Evolutionary conservation across 139 green algal species (phyloP).

Genomic region (Choricystis sp.): DNA sequence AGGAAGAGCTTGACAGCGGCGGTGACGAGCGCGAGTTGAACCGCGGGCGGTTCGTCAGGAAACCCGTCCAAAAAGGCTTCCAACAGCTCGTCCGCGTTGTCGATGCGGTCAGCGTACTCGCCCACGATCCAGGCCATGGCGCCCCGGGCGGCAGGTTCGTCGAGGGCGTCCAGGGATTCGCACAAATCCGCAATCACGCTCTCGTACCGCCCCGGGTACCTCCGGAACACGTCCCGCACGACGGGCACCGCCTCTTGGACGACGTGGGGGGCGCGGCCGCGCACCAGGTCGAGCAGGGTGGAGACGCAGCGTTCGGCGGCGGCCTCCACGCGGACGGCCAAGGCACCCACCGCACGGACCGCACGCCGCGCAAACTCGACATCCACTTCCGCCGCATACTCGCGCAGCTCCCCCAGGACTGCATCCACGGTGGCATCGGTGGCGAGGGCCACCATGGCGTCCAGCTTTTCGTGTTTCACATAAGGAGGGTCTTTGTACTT

Average conservation of each 20-base stretch:
- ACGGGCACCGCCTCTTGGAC: constrained; percentile 96
- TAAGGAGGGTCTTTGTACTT: constrained; percentile 99
- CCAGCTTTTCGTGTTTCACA: constrained; percentile 99
- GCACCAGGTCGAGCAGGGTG: constrained; percentile 93
- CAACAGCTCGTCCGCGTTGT: constrained; percentile 96
- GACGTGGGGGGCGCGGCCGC: constrained; percentile 92
- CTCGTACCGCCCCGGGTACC: constrained; percentile 90
- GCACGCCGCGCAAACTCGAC: constrained; percentile 95
- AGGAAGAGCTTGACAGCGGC: constrained; percentile 98
- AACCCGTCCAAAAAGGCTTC: constrained; percentile 93
- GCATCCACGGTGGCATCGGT: constrained; percentile 87
- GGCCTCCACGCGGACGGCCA: constrained; percentile 72
- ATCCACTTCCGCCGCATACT: constrained; percentile 98
- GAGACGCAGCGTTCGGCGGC: constrained; percentile 85
- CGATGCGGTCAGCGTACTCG: constrained; percentile 97
- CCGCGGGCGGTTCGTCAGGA: constrained; percentile 73
- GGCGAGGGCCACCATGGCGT: constrained; percentile 92
- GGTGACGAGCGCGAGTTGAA: constrained; percentile 97
- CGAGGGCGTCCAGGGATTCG: constrained; percentile 85
- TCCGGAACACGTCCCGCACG: constrained; percentile 93
- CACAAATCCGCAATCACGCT: constrained; percentile 86
- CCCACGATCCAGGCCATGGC: constrained; percentile 96
- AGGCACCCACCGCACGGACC: constrained; percentile 83
- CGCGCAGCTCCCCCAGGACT: constrained; percentile 96
- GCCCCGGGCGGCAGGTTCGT: constrained; percentile 93